phyloP scores from a whole-genome alignment of 2,329 filamentous ascomycete genomes.

The Aspergillus spinulosporus region DNA sequence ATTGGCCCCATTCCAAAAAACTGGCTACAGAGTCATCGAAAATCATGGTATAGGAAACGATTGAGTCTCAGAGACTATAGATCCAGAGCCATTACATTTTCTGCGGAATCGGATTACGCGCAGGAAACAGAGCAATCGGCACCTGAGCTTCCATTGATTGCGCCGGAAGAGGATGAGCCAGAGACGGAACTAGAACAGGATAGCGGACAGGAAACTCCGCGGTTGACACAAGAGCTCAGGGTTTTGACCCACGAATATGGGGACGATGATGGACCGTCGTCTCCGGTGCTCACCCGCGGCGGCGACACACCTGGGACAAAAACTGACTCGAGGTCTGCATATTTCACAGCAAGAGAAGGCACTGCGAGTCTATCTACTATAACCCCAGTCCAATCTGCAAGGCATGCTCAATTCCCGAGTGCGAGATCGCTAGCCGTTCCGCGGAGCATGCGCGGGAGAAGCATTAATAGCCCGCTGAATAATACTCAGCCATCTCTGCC shows the following conservation, averaged over 20 bases:
- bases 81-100: slow-evolving; percentile 53
- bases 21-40: slow-evolving; percentile 64
- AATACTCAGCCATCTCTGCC: slow-evolving; percentile 25
- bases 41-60: slow-evolving; percentile 60
- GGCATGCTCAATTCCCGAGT: slow-evolving; percentile 8
- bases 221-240: slow-evolving; percentile 18
- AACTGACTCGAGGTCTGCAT: slow-evolving; percentile 29
- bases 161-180: slow-evolving; percentile 20
- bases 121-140: slow-evolving; percentile 34
- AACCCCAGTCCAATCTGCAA: slow-evolving; percentile 18
- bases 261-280: slow-evolving; percentile 19
- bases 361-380: slow-evolving; percentile 20
- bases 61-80: slow-evolving; percentile 49
- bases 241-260: slow-evolving; percentile 26
- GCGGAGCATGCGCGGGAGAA: slow-evolving; percentile 20
- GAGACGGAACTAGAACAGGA: slow-evolving; percentile 20
- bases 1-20: slow-evolving; percentile 66
- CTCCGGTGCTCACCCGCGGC: background rate
- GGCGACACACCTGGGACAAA: slow-evolving; percentile 13
- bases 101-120: slow-evolving; percentile 48
- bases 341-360: slow-evolving; percentile 35
- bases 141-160: slow-evolving; percentile 17
- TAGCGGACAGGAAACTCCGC: slow-evolving; percentile 9
- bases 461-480: slow-evolving; percentile 21
- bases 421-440: slow-evolving; percentile 9